Conservation (phyloP, 2,329 filamentous ascomycete species). For the Orbilia blumenaviensis region DNA sequence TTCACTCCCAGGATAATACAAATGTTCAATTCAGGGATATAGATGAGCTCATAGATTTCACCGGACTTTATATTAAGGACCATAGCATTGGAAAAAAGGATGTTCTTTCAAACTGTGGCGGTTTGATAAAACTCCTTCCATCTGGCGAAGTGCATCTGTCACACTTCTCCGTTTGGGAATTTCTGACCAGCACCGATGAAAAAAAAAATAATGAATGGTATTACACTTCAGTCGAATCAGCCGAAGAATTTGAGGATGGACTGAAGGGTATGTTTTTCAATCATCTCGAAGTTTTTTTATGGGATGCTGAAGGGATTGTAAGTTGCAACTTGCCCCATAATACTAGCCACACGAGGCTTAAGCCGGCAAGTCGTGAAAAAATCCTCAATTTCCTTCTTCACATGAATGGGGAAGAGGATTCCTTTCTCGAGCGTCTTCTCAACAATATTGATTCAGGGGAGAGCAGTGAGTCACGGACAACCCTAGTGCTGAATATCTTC, state of each 20-base stretch:
- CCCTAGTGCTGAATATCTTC: not conserved
- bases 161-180: constrained; percentile 24
- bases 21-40: not conserved
- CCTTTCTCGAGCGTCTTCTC: not conserved
- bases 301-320: not conserved
- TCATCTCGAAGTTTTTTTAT: not conserved
- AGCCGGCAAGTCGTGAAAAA: no score
- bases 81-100: not conserved
- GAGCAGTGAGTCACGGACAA: not conserved
- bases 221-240: not conserved
- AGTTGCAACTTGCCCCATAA: not conserved
- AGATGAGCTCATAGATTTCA: not conserved
- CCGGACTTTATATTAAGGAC: not conserved
- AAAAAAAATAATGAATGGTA: not conserved
- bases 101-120: not conserved
- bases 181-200: not conserved
- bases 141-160: not conserved
- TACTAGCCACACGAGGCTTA: no score
- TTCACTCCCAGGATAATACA: not conserved
- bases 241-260: not conserved
- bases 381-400: no score
- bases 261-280: not conserved
- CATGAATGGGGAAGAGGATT: no score
- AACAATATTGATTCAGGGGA: not conserved
- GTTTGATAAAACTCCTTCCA: constrained; percentile 8